Percentiles rank a stretch among this genome's conserved stretches.
Conservation (phyloP, 1,284 basidiomycete genomes). For the Marasmius sp. region DNA sequence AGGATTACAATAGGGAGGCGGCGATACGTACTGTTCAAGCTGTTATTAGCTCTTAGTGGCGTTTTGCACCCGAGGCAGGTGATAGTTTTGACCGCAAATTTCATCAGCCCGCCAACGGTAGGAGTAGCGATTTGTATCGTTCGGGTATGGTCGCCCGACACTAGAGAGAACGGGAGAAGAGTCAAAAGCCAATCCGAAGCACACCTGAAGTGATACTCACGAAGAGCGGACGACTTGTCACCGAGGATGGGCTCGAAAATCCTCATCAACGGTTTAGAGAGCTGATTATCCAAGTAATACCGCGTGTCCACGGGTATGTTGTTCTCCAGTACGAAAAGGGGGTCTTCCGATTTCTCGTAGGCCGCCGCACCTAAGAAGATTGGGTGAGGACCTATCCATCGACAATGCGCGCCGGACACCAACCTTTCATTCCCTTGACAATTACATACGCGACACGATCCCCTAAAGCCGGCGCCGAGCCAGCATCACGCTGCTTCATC, state of each 20-base stretch:
- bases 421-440: constrained; percentile 91
- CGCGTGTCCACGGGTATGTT: constrained; percentile 96
- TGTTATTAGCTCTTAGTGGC: constrained; percentile 71
- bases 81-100: constrained; percentile 91
- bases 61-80: constrained; percentile 95
- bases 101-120: constrained; percentile 93
- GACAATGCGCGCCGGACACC: constrained; percentile 3
- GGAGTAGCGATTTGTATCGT: constrained; percentile 94
- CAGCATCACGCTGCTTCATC: constrained; percentile 94
- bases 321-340: constrained; percentile 93
- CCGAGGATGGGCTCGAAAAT: constrained; percentile 98
- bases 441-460: constrained; percentile 98
- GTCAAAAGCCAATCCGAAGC: constrained; percentile 8
- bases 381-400: not conserved
- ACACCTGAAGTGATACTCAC: constrained; percentile 48
- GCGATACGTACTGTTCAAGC: constrained; percentile 55
- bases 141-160: constrained; percentile 91
- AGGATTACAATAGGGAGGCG: constrained; percentile 2
- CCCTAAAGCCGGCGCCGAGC: constrained; percentile 90
- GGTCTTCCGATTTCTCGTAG: constrained; percentile 97
- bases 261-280: constrained; percentile 92
- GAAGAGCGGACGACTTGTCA: constrained; percentile 79
- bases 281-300: constrained; percentile 95
- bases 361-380: constrained; percentile 79
- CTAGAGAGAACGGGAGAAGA: constrained; percentile 42